phyloP scores from a whole-genome alignment of 1,284 basidiomycete genomes.

The Meira nashicola region DNA sequence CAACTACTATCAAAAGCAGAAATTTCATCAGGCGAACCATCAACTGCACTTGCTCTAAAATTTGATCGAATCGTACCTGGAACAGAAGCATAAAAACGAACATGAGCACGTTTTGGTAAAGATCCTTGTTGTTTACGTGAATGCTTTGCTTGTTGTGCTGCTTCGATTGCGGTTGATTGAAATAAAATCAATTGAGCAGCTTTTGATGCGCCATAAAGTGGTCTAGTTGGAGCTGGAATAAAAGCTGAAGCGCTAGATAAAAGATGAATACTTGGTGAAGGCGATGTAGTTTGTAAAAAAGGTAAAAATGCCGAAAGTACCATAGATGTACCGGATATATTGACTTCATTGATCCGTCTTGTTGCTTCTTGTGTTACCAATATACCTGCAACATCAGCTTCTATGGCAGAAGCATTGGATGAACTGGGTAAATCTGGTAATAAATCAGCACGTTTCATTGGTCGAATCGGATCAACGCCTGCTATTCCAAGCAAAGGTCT shows the following conservation, averaged over 20 bases:
- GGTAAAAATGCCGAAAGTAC: slow-evolving; percentile 62
- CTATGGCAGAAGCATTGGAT: not conserved
- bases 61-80: slow-evolving; percentile 47
- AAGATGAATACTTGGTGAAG: slow-evolving; percentile 69
- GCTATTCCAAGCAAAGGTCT: slow-evolving; percentile 71
- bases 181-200: slow-evolving; percentile 72
- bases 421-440: not conserved
- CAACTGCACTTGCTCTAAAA: slow-evolving; percentile 43
- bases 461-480: slow-evolving; percentile 59
- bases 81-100: slow-evolving; percentile 41
- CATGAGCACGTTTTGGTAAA: slow-evolving; percentile 17
- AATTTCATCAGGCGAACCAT: slow-evolving; percentile 17
- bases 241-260: slow-evolving; percentile 74
- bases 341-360: slow-evolving; percentile 53
- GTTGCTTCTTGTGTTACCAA: slow-evolving; percentile 54
- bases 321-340: slow-evolving; percentile 56
- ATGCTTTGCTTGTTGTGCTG: slow-evolving; percentile 49
- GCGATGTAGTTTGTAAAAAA: slow-evolving; percentile 66
- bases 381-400: slow-evolving; percentile 48
- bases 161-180: slow-evolving; percentile 71
- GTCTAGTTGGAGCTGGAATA: slow-evolving; percentile 77
- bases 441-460: slow-evolving; percentile 49
- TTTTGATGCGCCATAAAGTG: slow-evolving; percentile 80
- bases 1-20: slow-evolving; percentile 25
- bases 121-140: slow-evolving; percentile 8